These are phyloP conservation scores for Leishmania aethiopica DNA, from an alignment of 208 protist species.

Conservation along the genomic window DNA sequence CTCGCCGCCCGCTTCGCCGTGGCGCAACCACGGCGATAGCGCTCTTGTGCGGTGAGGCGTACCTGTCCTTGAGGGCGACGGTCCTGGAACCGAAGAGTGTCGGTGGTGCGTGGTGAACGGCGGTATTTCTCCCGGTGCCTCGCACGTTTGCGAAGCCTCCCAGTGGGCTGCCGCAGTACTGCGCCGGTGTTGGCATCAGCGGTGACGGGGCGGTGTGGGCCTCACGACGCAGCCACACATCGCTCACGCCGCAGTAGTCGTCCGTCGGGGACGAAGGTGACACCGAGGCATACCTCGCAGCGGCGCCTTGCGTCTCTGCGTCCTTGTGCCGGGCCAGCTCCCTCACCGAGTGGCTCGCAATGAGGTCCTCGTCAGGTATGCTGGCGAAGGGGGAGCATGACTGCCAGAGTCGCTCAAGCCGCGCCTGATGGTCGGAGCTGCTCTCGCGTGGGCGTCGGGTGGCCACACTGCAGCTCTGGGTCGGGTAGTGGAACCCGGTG, in stretches of 20 bases:
- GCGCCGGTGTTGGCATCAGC: slow-evolving; percentile 41
- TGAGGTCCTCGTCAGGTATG: slow-evolving; percentile 39
- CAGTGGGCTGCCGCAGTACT: slow-evolving; percentile 28
- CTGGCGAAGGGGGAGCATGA: slow-evolving; percentile 17
- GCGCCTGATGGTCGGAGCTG: slow-evolving; percentile 16
- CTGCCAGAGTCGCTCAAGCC: slow-evolving; percentile 29
- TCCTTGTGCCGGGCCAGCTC: slow-evolving; percentile 33
- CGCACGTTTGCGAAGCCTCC: slow-evolving; percentile 40
- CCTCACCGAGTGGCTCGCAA: slow-evolving; percentile 24
- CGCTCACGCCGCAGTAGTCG: slow-evolving; percentile 25
- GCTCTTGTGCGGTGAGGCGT: not conserved
- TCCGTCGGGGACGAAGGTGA: not conserved
- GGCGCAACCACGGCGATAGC: slow-evolving; percentile 15
- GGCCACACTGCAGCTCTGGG: slow-evolving; percentile 37
- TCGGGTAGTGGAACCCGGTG: slow-evolving; percentile 29
- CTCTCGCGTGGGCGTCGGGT: slow-evolving; percentile 23
- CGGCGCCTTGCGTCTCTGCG: not conserved
- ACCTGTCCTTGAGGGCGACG: slow-evolving; percentile 17
- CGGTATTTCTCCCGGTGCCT: not conserved
- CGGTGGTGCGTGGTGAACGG: slow-evolving; percentile 22
- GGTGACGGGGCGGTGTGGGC: slow-evolving; percentile 34
- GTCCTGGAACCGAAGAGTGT: slow-evolving; percentile 12
- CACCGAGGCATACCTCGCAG: not conserved
- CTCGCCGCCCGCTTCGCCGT: slow-evolving; percentile 2
- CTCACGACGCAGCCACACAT: slow-evolving; percentile 30